A percentile compares a stretch with the other conserved stretches of the same genome.
Evolutionary conservation across 495 filamentous ascomycete genomes (phyloP).

Genomic region (Lophiostoma macrostomum): DNA sequence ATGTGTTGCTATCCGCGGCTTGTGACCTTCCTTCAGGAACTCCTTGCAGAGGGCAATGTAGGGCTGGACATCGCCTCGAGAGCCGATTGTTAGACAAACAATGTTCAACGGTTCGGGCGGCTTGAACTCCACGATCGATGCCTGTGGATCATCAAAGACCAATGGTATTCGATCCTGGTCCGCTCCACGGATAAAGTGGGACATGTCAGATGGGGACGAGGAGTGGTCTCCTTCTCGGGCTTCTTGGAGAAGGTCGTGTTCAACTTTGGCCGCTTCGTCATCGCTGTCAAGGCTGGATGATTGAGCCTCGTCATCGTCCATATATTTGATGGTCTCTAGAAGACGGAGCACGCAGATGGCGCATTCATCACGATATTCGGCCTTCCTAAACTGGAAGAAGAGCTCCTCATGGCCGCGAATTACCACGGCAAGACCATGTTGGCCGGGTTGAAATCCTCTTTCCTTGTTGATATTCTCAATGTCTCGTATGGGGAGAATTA

Average conservation of each 20-base stretch:
- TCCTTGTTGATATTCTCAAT: conserved; percentile 94
- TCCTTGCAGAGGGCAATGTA: conserved; percentile 97
- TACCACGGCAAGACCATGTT: conserved; percentile 85
- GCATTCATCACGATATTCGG: conserved; percentile 83
- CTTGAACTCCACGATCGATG: conserved; percentile 94
- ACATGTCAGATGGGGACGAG: conserved; percentile 5
- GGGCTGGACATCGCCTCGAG: conserved; percentile 92
- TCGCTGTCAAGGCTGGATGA: conserved; percentile 66
- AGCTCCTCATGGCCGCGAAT: conserved; percentile 93
- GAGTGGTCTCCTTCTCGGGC: conserved; percentile 53
- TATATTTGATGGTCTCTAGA: conserved; percentile 67
- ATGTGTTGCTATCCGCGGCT: conserved; percentile 86
- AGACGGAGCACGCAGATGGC: conserved; percentile 72
- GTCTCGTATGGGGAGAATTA: conserved; percentile 87
- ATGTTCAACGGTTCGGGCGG: conserved; percentile 77
- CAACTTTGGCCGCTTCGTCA: conserved; percentile 73
- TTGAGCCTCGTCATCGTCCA: conserved; percentile 68
- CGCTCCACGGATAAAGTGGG: conserved; percentile 24
- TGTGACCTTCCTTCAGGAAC: conserved; percentile 81
- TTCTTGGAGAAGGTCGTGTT: conserved; percentile 77
- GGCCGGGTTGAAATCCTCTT: conserved; percentile 90
- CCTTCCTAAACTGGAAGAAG: conserved; percentile 86
- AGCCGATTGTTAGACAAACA: conserved; percentile 93
- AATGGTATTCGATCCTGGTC: conserved; percentile 46
- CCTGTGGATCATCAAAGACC: conserved; percentile 85